Evolutionary conservation across 495 filamentous ascomycete genomes (phyloP), one percentile per base, ranked within the genome.

Genomic region (Neurospora tetraspora): DNA sequence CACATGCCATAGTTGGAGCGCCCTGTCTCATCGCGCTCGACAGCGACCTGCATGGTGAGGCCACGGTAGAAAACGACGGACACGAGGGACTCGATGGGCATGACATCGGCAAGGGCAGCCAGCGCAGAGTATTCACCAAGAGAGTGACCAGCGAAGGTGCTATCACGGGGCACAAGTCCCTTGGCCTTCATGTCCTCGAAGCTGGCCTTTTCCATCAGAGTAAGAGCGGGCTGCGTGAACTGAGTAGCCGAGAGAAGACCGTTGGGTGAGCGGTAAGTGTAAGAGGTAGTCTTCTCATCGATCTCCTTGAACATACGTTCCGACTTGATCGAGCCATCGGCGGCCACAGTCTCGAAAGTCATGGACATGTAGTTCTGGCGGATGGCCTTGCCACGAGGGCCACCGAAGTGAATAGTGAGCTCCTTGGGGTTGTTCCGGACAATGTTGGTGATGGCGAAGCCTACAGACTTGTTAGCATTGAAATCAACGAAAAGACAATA

Each of bases 251-350:
- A 99, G 39, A 99, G 89, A 39, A 99, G 91, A 76, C 96, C 96
- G 0, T 92, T 95, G 4, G 96, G 96, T 16, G 96, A 98, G 37
- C 93, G 91, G 85, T 98, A 98, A 16, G 96, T 98, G 86, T 98
- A 98, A 0, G 93, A 97, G 2, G 91, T 91, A 1, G 96, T 98
- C 78, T 86, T 90, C 81, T 98, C 95, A 76, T 92, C 86, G 71
- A 98, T 92, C 75, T 96, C 94, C 85, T 98, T 98, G 90, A 99
- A 99, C 78, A 99, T 98, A 84, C 96, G 97, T 85, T 99, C 96
- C 2, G 96, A 97, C 82, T 97, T 98, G 83, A 95, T 92, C 6
- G 89, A 88, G 10, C 96, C 96, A 78, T 99, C 96, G 8, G 92
- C 85, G 65, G 91, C 91, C 42, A 99, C 93, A 6, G 94, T 93